These are phyloP conservation scores for Kingdonia uniflora DNA, from an alignment of 164 flowering plant genomes.

Conservation along the genomic window DNA sequence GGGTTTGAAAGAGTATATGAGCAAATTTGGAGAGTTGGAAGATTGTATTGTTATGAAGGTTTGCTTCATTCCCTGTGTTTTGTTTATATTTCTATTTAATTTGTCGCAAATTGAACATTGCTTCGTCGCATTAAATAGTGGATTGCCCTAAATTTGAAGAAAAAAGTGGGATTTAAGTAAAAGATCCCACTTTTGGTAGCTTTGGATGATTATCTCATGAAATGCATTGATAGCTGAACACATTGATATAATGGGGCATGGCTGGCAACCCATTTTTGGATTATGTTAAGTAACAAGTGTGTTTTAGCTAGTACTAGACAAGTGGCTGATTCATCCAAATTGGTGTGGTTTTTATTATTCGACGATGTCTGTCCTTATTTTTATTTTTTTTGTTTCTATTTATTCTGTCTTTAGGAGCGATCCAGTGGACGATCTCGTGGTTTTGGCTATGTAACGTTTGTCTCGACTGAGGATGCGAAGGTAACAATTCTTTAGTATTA, in stretches of 20 bases:
- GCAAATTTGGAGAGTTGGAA: conserved; percentile 77
- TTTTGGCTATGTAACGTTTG: conserved; percentile 97
- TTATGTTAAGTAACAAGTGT: too few relatives aligned
- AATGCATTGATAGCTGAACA: too few relatives aligned
- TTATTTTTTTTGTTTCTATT: too few relatives aligned
- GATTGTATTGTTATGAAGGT: conserved; percentile 93
- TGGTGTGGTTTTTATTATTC: too few relatives aligned
- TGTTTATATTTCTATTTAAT: too few relatives aligned
- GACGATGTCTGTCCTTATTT: too few relatives aligned
- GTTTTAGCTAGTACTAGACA: too few relatives aligned
- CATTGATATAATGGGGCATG: too few relatives aligned
- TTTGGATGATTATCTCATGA: neutral
- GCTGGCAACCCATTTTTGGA: too few relatives aligned
- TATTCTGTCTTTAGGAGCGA: conserved; percentile 48
- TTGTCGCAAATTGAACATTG: too few relatives aligned
- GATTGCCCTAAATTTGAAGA: neutral
- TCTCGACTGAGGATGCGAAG: conserved; percentile 86
- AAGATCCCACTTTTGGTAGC: neutral
- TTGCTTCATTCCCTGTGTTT: neutral
- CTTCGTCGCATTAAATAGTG: too few relatives aligned
- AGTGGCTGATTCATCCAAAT: too few relatives aligned
- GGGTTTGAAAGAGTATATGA: conserved; percentile 66
- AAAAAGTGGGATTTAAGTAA: neutral
- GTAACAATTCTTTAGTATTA: conserved; percentile 23
- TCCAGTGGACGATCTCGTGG: conserved; percentile 97